These are phyloP conservation scores for Garcia nutans DNA, from an alignment of 345 rosid species.

Conservation along the genomic window DNA sequence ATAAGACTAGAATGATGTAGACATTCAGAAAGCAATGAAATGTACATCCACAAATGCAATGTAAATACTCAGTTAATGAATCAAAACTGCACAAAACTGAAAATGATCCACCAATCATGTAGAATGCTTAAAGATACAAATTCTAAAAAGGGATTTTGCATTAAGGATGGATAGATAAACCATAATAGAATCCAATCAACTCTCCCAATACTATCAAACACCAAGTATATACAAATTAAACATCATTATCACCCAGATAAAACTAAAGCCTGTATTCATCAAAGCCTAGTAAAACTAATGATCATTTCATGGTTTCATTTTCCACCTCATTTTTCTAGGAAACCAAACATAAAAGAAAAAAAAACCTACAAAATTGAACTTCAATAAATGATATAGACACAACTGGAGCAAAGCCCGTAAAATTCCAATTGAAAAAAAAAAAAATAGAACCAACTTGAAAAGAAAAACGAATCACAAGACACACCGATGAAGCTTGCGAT, in stretches of 20 bases:
- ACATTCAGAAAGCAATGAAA: background rate
- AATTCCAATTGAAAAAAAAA: conserved; percentile 15
- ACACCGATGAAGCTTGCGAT: conserved; percentile 28
- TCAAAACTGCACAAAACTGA: background rate
- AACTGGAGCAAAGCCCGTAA: conserved; percentile 11
- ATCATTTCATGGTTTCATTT: background rate
- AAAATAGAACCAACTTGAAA: background rate
- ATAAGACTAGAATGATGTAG: background rate
- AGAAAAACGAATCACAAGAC: background rate
- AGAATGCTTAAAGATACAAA: background rate
- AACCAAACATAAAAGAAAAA: conserved; percentile 21
- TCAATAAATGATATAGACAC: conserved; percentile 2
- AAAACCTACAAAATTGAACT: conserved; percentile 10
- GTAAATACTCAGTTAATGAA: background rate
- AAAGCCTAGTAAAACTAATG: background rate
- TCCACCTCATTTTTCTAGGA: conserved; percentile 18
- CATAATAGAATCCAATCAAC: background rate
- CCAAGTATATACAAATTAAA: background rate
- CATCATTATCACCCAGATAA: background rate
- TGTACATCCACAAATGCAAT: background rate
- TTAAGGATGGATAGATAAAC: background rate
- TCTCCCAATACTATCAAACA: conserved; percentile 7
- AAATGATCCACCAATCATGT: background rate
- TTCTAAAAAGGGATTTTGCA: background rate
- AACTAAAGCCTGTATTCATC: background rate